These are phyloP conservation scores for Tillandsia fasciculata DNA, from an alignment of 176 grass and related monocot species.

Conservation along the genomic window DNA sequence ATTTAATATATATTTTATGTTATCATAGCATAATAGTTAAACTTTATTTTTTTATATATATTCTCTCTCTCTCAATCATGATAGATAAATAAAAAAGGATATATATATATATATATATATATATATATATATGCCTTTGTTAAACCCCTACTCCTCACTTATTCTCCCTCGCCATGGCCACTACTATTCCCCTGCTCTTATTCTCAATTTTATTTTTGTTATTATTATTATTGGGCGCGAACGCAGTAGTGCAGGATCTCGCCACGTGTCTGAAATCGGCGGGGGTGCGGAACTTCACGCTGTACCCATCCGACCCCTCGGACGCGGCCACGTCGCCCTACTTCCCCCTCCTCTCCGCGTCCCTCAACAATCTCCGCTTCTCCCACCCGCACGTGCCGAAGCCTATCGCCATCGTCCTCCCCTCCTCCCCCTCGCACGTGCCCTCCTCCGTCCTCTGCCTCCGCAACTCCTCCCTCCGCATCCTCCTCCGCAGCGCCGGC, in stretches of 20 bases:
- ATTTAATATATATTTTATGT: too few species aligned
- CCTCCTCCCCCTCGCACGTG: conserved; percentile 24
- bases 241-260: background rate
- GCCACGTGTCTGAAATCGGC: background rate
- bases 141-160: too few species aligned
- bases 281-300: background rate
- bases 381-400: conserved; percentile 4
- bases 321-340: background rate
- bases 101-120: too few species aligned
- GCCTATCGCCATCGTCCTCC: conserved; percentile 40
- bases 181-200: too few species aligned
- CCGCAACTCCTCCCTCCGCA: conserved; percentile 16
- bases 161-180: too few species aligned
- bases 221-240: background rate
- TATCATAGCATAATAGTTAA: too few species aligned
- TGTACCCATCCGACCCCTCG: background rate
- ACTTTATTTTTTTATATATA: too few species aligned
- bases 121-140: too few species aligned
- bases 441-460: conserved; percentile 34
- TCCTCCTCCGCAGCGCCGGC: conserved; percentile 60
- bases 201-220: background rate
- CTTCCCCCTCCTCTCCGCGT: conserved; percentile 24
- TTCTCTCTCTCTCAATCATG: too few species aligned
- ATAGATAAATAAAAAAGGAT: too few species aligned
- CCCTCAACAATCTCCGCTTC: conserved; percentile 78